Conservation (phyloP, 352 stramenopile genomes). For the Phytophthora pinifolia region DNA sequence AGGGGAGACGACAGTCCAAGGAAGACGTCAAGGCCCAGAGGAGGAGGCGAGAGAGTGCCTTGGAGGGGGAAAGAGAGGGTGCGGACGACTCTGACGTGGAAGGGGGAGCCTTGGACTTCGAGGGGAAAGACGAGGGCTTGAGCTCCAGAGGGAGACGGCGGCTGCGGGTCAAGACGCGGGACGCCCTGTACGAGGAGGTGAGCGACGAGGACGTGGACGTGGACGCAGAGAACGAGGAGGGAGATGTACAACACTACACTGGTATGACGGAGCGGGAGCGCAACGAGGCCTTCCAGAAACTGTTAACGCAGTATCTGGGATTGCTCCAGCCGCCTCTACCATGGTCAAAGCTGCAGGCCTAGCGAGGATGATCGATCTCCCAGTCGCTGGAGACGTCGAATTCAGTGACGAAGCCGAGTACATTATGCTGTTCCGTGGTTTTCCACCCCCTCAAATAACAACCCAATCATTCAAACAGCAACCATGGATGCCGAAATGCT, state of each 20-base stretch:
- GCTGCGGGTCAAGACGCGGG: constrained; percentile 23
- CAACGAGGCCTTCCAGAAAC: constrained; percentile 36
- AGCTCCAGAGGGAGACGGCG: neutral
- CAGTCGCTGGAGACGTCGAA: constrained; percentile 7
- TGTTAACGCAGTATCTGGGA: constrained; percentile 46
- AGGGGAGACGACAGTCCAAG: constrained; percentile 1
- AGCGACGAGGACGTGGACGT: constrained; percentile 15
- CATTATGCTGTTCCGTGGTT: no score
- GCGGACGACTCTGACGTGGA: neutral
- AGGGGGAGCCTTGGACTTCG: neutral
- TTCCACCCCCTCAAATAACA: no score
- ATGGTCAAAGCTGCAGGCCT: constrained; percentile 2
- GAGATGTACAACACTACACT: neutral
- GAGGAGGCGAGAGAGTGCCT: no score
- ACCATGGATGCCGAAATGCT: no score
- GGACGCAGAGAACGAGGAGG: neutral
- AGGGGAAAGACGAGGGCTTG: constrained; percentile 2
- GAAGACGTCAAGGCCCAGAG: neutral
- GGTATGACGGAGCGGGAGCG: constrained; percentile 19
- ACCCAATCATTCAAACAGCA: no score
- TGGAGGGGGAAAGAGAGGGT: no score
- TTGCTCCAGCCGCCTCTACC: constrained; percentile 29
- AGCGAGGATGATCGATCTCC: constrained; percentile 4
- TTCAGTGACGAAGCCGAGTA: constrained; percentile 1
- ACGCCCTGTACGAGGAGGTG: constrained; percentile 3